A percentile compares a stretch with the other conserved stretches of the same genome.
phyloP scores from a whole-genome alignment of 768 basidiomycete species.

The Agrocybe praecox region DNA sequence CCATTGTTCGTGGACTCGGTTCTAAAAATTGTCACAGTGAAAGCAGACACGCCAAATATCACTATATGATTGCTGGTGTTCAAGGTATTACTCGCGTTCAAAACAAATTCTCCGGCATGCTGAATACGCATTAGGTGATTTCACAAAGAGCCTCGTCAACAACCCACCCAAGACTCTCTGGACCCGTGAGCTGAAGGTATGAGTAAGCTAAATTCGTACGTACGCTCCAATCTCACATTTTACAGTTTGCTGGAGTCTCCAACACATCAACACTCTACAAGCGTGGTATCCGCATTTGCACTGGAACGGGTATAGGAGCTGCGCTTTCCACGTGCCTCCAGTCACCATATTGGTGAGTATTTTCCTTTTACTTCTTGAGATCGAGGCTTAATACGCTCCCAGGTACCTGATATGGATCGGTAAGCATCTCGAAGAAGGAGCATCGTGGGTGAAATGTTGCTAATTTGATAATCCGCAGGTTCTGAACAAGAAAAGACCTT shows the following conservation, averaged over 20 bases:
- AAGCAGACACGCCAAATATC: conserved; percentile 71
- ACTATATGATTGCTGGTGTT: conserved; percentile 82
- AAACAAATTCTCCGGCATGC: neutral
- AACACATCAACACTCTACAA: conserved; percentile 82
- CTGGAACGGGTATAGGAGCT: conserved; percentile 81
- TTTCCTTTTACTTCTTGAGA: neutral
- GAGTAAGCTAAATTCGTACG: neutral
- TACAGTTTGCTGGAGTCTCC: conserved; percentile 77
- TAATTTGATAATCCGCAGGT: conserved; percentile 36
- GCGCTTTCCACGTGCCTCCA: conserved; percentile 81
- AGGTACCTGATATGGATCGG: conserved; percentile 85
- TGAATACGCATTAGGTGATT: conserved; percentile 51
- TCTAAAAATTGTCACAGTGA: conserved; percentile 45
- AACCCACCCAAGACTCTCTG: conserved; percentile 72
- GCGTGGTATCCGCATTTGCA: conserved; percentile 80
- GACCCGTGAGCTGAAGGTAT: conserved; percentile 81
- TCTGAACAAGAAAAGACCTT: conserved; percentile 86
- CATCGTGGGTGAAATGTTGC: conserved; percentile 11
- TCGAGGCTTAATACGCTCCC: conserved; percentile 9
- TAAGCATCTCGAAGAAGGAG: conserved; percentile 24
- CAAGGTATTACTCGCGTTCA: conserved; percentile 41
- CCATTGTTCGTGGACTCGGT: neutral
- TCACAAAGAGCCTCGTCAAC: conserved; percentile 70
- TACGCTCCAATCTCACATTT: neutral
- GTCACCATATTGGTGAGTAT: conserved; percentile 65